A percentile compares a stretch with the other conserved stretches of the same genome.
Conservation (phyloP, 2,329 filamentous ascomycete genomes). For the Cercospora zeina region DNA sequence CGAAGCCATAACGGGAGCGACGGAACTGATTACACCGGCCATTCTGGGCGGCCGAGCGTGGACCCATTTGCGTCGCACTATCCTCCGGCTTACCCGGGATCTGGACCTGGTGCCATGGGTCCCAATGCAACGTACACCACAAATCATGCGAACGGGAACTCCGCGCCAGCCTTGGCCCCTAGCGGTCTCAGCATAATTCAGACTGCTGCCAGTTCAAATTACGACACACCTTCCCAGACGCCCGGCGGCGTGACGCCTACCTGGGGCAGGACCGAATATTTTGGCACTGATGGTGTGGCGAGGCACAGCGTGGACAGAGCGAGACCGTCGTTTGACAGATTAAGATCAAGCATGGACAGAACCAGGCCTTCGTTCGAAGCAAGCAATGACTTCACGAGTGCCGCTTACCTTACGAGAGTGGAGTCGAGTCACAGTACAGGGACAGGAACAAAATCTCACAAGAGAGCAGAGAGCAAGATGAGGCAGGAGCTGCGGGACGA, state of each 20-base stretch:
- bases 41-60: slow-evolving; percentile 43
- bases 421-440: slow-evolving; percentile 52
- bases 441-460: not conserved
- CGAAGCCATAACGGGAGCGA: slow-evolving; percentile 89
- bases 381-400: slow-evolving; percentile 87
- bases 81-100: slow-evolving; percentile 35
- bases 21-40: slow-evolving; percentile 80
- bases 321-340: slow-evolving; percentile 81
- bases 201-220: slow-evolving; percentile 16
- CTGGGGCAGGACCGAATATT: slow-evolving; percentile 30
- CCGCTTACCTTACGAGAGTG: slow-evolving; percentile 77
- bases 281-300: slow-evolving; percentile 12
- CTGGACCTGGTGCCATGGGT: slow-evolving; percentile 15
- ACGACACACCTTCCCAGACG: slow-evolving; percentile 16
- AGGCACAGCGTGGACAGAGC: slow-evolving; percentile 41
- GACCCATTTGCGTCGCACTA: slow-evolving; percentile 41
- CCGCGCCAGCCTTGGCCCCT: not conserved
- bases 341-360: slow-evolving; percentile 83
- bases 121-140: slow-evolving; percentile 12
- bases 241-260: slow-evolving; percentile 28
- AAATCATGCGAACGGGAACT: slow-evolving; percentile 1
- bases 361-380: slow-evolving; percentile 81
- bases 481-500: slow-evolving; percentile 26
- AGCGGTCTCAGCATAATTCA: slow-evolving; percentile 15
- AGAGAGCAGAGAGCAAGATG: slow-evolving; percentile 16